Evolutionary conservation across 345 rosid genomes (phyloP).

Genomic region (Moricandia moricandioides): DNA sequence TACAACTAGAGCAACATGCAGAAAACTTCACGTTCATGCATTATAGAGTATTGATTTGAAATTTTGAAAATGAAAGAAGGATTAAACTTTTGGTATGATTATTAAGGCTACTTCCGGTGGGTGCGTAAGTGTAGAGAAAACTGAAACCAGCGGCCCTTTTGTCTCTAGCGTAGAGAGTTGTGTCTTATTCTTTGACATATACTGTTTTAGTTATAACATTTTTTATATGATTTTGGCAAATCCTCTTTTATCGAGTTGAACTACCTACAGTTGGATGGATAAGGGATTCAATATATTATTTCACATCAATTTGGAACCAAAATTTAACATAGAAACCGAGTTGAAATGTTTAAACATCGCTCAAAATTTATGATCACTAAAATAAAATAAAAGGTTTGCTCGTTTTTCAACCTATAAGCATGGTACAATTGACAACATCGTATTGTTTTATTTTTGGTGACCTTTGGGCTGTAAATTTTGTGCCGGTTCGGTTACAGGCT

Average conservation of each 20-base stretch:
- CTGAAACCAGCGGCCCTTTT: conserved; percentile 32
- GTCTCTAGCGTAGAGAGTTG: conserved; percentile 7
- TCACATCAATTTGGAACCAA: background rate
- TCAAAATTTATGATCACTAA: background rate
- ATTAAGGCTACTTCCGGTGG: conserved; percentile 28
- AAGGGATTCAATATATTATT: background rate
- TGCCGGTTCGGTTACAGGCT: background rate
- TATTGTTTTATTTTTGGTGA: background rate
- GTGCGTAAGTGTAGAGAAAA: background rate
- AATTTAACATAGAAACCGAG: background rate
- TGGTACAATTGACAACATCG: background rate
- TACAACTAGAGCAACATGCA: conserved; percentile 8
- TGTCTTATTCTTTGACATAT: background rate
- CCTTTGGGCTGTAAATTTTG: conserved; percentile 4
- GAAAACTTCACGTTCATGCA: conserved; percentile 12
- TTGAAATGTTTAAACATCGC: background rate
- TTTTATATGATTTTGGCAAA: background rate
- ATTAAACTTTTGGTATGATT: background rate
- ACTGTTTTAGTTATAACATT: background rate
- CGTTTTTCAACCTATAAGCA: background rate
- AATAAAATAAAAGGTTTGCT: background rate
- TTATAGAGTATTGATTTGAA: conserved; percentile 12
- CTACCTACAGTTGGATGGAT: background rate
- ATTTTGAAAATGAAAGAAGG: background rate
- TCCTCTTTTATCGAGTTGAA: background rate